A percentile compares a stretch with the other conserved stretches of the same genome.
Conservation (phyloP, 2,329 filamentous ascomycete genomes). For the Alternaria alternata region DNA sequence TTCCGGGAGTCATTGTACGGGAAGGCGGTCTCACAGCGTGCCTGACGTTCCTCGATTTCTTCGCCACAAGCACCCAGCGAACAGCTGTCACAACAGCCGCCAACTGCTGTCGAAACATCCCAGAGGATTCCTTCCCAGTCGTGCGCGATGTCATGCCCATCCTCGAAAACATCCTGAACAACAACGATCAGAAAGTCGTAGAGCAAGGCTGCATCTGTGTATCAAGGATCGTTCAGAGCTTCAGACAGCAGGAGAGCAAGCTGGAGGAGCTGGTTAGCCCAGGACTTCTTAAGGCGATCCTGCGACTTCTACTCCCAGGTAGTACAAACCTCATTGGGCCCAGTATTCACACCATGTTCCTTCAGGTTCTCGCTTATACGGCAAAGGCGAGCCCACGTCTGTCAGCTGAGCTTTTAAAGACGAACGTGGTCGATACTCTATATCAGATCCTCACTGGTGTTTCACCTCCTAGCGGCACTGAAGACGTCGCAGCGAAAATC, state of each 20-base stretch:
- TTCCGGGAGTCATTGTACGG: conserved; percentile 91
- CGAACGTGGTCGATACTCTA: conserved; percentile 95
- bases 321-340: conserved; percentile 94
- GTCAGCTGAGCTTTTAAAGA: conserved; percentile 89
- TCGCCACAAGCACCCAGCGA: conserved; percentile 93
- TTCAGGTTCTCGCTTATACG: conserved; percentile 88
- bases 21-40: conserved; percentile 97
- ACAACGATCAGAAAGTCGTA: conserved; percentile 94
- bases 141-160: conserved; percentile 97
- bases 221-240: conserved; percentile 95
- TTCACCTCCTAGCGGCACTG: conserved; percentile 81
- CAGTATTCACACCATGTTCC: conserved; percentile 94
- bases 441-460: conserved; percentile 98
- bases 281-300: conserved; percentile 82
- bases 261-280: conserved; percentile 92
- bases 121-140: conserved; percentile 89
- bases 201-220: conserved; percentile 97
- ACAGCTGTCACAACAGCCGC: conserved; percentile 97
- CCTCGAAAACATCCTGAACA: conserved; percentile 85
- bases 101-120: conserved; percentile 97
- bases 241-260: conserved; percentile 85
- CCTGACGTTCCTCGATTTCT: conserved; percentile 94
- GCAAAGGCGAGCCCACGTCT: conserved; percentile 86
- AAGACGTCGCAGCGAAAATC: conserved; percentile 83
- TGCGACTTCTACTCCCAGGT: conserved; percentile 88